A percentile compares a stretch with the other conserved stretches of the same genome.
These are phyloP conservation scores for Galerina sulciceps DNA, from an alignment of 768 basidiomycete genomes.

Conservation along the genomic window DNA sequence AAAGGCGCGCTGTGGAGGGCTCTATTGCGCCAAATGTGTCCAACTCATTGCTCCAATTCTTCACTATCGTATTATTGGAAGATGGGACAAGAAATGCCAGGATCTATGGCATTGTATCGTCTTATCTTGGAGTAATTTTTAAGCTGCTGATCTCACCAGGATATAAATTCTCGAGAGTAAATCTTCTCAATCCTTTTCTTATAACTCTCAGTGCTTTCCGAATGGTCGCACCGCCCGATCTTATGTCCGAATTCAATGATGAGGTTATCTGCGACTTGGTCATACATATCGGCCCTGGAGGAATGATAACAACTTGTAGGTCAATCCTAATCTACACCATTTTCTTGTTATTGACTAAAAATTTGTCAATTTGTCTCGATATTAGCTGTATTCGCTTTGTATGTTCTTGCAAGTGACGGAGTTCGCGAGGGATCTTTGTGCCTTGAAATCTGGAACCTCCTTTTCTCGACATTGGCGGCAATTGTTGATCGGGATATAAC, in stretches of 20 bases:
- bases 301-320: conserved; percentile 11
- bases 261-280: conserved; percentile 19
- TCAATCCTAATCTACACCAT: neutral
- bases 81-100: neutral
- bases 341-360: neutral
- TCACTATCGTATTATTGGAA: conserved; percentile 9
- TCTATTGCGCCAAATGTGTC: neutral
- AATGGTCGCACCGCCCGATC: neutral
- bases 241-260: neutral
- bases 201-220: conserved; percentile 7
- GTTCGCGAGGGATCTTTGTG: conserved; percentile 33
- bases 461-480: conserved; percentile 53
- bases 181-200: conserved; percentile 16
- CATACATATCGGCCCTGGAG: neutral
- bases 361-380: neutral
- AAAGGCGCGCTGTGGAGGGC: neutral
- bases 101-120: conserved; percentile 1
- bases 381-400: conserved; percentile 24
- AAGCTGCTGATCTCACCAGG: conserved; percentile 3
- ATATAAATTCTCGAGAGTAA: neutral
- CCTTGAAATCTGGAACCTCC: conserved; percentile 58
- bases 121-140: conserved; percentile 7
- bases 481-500: conserved; percentile 48
- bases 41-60: conserved; percentile 12
- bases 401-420: conserved; percentile 21